phyloP scores from a whole-genome alignment of 2,329 filamentous ascomycete species.

The Hypoxylon sp. region DNA sequence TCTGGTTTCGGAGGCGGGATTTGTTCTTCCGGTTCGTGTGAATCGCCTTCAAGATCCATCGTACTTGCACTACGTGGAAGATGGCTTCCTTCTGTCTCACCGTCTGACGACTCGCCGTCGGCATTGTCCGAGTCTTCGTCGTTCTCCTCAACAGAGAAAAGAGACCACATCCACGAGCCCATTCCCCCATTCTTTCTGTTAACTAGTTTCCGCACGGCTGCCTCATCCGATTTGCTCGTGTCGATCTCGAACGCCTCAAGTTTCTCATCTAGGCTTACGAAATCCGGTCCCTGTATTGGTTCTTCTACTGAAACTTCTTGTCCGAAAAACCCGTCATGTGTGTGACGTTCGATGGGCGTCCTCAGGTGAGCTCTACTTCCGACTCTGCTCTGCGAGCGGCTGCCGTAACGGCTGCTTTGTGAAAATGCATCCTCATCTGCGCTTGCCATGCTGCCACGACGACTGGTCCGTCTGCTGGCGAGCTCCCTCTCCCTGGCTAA shows the following conservation, averaged over 20 bases:
- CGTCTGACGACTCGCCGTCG: slow-evolving; percentile 54
- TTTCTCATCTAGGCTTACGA: slow-evolving; percentile 71
- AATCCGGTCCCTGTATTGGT: slow-evolving; percentile 67
- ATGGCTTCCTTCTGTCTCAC: slow-evolving; percentile 54
- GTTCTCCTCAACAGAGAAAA: slow-evolving; percentile 73
- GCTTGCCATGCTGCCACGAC: slow-evolving; percentile 59
- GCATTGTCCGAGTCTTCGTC: slow-evolving; percentile 63
- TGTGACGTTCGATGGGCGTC: slow-evolving; percentile 58
- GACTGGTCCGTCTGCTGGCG: slow-evolving; percentile 62
- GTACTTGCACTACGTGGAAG: slow-evolving; percentile 54
- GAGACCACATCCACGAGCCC: slow-evolving; percentile 72
- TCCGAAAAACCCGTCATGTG: slow-evolving; percentile 60
- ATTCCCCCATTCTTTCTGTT: slow-evolving; percentile 64
- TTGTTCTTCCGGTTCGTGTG: slow-evolving; percentile 57
- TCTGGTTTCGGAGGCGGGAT: slow-evolving; percentile 65
- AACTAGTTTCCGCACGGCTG: slow-evolving; percentile 68
- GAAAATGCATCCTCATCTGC: slow-evolving; percentile 56
- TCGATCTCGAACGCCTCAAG: slow-evolving; percentile 67
- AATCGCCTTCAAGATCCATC: slow-evolving; percentile 57
- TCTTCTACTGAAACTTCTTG: slow-evolving; percentile 43
- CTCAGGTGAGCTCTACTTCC: slow-evolving; percentile 59
- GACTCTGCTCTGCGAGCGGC: slow-evolving; percentile 60
- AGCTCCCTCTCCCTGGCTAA: slow-evolving; percentile 64
- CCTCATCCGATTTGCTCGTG: slow-evolving; percentile 68
- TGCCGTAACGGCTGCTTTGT: slow-evolving; percentile 62